Evolutionary conservation across 345 rosid species (phyloP).

Genomic region (Nephelium lappaceum): DNA sequence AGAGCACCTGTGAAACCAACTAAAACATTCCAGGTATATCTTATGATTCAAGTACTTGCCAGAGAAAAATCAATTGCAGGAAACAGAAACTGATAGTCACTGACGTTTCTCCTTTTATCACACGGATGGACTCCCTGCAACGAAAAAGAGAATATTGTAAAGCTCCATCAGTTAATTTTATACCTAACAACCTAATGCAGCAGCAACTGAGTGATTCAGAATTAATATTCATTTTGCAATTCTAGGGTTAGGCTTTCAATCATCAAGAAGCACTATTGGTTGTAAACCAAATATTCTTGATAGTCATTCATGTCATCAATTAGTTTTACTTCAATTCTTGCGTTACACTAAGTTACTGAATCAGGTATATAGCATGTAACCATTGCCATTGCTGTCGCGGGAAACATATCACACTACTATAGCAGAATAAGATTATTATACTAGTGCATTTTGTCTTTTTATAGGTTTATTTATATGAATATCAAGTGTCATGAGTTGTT

Average conservation of each 20-base stretch:
- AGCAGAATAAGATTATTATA: neutral
- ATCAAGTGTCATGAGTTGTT: neutral
- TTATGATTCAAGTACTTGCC: constrained; percentile 59
- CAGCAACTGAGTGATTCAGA: neutral
- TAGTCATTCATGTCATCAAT: neutral
- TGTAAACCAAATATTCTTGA: neutral
- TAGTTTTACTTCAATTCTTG: neutral
- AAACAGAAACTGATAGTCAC: constrained; percentile 81
- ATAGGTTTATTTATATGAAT: neutral
- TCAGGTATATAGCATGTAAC: neutral
- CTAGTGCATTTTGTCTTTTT: neutral
- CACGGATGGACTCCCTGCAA: constrained; percentile 94
- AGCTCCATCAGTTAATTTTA: neutral
- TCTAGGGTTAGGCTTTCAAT: constrained; percentile 1
- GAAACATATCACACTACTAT: neutral
- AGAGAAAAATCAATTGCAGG: constrained; percentile 93
- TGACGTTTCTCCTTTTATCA: constrained; percentile 72
- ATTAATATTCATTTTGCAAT: neutral
- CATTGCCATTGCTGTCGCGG: neutral
- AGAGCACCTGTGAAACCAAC: constrained; percentile 6
- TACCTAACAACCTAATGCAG: constrained; percentile 2
- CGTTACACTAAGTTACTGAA: neutral
- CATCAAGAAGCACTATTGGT: constrained; percentile 4
- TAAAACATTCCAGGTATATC: constrained; percentile 30
- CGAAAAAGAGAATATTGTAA: constrained; percentile 8